Conservation (phyloP, 805 yeast species). For the Zygotorulaspora chibaensis region DNA sequence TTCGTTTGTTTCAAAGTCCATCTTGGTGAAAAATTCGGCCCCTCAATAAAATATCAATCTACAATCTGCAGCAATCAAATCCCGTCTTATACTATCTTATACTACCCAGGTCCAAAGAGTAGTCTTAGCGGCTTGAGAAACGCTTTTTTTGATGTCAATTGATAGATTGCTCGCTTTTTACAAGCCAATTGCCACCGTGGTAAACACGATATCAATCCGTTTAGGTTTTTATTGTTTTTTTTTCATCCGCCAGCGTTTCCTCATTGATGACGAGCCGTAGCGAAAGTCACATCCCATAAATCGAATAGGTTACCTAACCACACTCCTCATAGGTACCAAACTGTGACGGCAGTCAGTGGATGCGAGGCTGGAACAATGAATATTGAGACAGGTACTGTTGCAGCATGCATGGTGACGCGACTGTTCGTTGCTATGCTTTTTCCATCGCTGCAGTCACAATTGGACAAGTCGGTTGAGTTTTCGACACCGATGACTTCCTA, state of each 20-base stretch:
- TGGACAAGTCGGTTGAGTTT: conserved; percentile 33
- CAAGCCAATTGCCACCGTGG: conserved; percentile 11
- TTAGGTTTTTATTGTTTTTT: neutral
- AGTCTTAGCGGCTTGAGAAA: neutral
- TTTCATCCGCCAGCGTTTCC: neutral
- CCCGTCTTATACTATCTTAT: no score
- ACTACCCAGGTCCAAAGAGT: no score
- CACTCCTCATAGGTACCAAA: neutral
- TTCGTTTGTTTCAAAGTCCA: conserved; percentile 57
- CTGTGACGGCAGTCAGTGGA: neutral
- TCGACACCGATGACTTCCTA: conserved; percentile 36
- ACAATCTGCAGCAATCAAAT: no score
- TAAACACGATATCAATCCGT: neutral
- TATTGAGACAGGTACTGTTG: conserved; percentile 12
- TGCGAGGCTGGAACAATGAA: conserved; percentile 6
- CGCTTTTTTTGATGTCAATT: neutral
- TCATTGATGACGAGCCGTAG: neutral
- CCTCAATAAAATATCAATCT: neutral
- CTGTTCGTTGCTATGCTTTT: conserved; percentile 20
- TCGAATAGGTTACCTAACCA: no score
- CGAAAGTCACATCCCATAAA: no score
- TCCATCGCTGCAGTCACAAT: conserved; percentile 24
- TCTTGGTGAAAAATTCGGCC: conserved; percentile 7
- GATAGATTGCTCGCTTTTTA: neutral
- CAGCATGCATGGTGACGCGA: conserved; percentile 21